Percentiles rank a stretch among this genome's conserved stretches.
phyloP scores from a whole-genome alignment of 371 early-diverging fungal genomes.

The Encephalitozoon romaleae region DNA sequence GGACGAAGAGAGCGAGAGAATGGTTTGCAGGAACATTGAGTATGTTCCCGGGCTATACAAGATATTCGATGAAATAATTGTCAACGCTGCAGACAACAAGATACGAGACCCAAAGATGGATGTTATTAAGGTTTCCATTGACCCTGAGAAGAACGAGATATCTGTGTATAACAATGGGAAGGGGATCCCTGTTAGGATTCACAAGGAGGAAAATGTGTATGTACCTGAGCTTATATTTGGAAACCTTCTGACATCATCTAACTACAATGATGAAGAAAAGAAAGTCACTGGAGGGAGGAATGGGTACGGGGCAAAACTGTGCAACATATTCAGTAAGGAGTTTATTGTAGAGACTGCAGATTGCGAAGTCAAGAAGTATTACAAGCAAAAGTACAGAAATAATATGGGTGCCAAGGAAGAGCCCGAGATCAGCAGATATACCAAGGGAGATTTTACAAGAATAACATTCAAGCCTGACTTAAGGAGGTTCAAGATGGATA shows the following conservation, averaged over 20 bases:
- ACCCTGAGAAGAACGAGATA: slow-evolving; percentile 70
- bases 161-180: slow-evolving; percentile 87
- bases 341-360: slow-evolving; percentile 93
- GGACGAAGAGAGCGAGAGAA: slow-evolving; percentile 62
- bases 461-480: slow-evolving; percentile 95
- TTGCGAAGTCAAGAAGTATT: slow-evolving; percentile 62
- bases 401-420: slow-evolving; percentile 57
- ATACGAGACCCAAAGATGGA: slow-evolving; percentile 83
- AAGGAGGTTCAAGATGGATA: slow-evolving; percentile 75
- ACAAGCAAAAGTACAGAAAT: slow-evolving; percentile 65
- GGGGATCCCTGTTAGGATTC: slow-evolving; percentile 91
- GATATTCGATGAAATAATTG: slow-evolving; percentile 97
- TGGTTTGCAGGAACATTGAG: slow-evolving; percentile 68
- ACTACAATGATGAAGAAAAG: slow-evolving; percentile 93
- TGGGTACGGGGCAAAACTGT: slow-evolving; percentile 97
- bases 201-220: slow-evolving; percentile 80
- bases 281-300: slow-evolving; percentile 97
- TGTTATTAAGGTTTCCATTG: slow-evolving; percentile 78
- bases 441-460: slow-evolving; percentile 58
- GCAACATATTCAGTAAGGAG: slow-evolving; percentile 91
- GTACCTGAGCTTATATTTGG: slow-evolving; percentile 99
- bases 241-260: slow-evolving; percentile 89
- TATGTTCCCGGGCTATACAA: slow-evolving; percentile 96
- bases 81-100: slow-evolving; percentile 74
- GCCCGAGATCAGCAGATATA: slow-evolving; percentile 44